Conservation (phyloP, 2,329 filamentous ascomycete genomes). For the Diaporthe ilicicola region DNA sequence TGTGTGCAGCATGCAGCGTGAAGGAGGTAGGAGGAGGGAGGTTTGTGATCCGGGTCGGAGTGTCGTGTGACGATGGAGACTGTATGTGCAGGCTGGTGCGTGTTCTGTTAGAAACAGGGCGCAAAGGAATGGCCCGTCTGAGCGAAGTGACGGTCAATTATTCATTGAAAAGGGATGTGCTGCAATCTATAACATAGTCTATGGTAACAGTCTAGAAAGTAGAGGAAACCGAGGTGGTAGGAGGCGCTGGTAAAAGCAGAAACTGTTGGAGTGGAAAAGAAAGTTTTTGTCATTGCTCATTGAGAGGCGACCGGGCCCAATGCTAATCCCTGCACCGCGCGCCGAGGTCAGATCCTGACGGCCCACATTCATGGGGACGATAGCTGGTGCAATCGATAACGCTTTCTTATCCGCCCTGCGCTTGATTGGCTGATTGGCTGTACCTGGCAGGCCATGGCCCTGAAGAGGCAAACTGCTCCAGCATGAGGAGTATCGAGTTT, state of each 20-base stretch:
- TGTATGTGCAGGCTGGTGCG: conserved; percentile 30
- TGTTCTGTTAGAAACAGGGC: conserved; percentile 20
- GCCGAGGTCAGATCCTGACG: background rate
- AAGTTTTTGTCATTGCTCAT: conserved; percentile 25
- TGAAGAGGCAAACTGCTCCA: conserved; percentile 6
- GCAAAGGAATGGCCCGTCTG: conserved; percentile 17
- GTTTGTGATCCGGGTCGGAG: conserved; percentile 30
- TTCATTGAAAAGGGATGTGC: conserved; percentile 23
- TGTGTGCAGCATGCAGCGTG: background rate
- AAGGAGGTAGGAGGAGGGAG: background rate
- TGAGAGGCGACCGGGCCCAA: background rate
- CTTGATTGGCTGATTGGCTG: conserved; percentile 5
- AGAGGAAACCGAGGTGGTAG: background rate
- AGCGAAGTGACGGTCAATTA: background rate
- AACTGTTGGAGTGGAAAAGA: background rate
- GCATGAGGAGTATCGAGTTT: background rate
- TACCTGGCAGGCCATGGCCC: background rate
- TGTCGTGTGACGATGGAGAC: conserved; percentile 18
- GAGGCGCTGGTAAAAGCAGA: background rate
- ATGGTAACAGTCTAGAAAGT: background rate
- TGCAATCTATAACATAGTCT: background rate
- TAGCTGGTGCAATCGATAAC: background rate
- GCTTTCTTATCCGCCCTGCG: background rate
- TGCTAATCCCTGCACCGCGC: background rate
- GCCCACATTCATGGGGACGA: background rate